Evolutionary conservation across 2,329 filamentous ascomycete genomes (phyloP).

Genomic region (Anthostomella pinea): DNA sequence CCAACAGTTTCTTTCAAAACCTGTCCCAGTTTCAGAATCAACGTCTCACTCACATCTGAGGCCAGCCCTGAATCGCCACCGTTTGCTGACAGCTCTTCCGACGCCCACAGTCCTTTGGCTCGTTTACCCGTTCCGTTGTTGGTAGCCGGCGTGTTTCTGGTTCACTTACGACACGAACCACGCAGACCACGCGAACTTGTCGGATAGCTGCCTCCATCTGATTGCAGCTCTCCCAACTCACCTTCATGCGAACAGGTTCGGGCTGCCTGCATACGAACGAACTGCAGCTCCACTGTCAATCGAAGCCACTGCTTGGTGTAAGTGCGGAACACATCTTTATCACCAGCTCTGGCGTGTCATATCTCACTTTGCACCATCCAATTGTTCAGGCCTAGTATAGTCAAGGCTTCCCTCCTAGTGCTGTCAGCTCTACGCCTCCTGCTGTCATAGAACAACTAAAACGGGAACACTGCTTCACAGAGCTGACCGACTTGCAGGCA

Average conservation of each 20-base stretch:
- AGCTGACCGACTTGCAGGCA: conserved; percentile 14
- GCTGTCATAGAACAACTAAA: conserved; percentile 8
- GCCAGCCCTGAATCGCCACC: conserved; percentile 8
- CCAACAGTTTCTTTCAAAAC: conserved; percentile 21
- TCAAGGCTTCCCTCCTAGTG: neutral
- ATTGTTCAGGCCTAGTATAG: neutral
- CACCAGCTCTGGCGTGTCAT: conserved; percentile 14
- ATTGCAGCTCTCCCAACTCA: conserved; percentile 36
- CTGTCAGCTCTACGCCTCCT: neutral
- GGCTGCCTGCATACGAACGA: conserved; percentile 43
- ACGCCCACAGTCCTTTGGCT: conserved; percentile 21
- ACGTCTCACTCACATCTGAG: conserved; percentile 25
- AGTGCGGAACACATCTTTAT: conserved; percentile 16
- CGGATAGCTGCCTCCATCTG: conserved; percentile 36
- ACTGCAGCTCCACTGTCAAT: conserved; percentile 32
- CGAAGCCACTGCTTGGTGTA: conserved; percentile 17
- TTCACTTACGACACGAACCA: conserved; percentile 29
- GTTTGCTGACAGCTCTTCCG: conserved; percentile 28
- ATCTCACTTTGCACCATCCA: conserved; percentile 11
- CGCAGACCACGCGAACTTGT: conserved; percentile 29
- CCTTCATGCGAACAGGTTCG: conserved; percentile 45
- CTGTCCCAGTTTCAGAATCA: conserved; percentile 19
- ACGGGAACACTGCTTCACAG: neutral
- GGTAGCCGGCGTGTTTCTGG: conserved; percentile 18
- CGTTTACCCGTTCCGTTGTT: conserved; percentile 22